A percentile compares a stretch with the other conserved stretches of the same genome.
These are phyloP conservation scores for Aspergillus sp. DNA, from an alignment of 2,329 filamentous ascomycete species.

Conservation along the genomic window DNA sequence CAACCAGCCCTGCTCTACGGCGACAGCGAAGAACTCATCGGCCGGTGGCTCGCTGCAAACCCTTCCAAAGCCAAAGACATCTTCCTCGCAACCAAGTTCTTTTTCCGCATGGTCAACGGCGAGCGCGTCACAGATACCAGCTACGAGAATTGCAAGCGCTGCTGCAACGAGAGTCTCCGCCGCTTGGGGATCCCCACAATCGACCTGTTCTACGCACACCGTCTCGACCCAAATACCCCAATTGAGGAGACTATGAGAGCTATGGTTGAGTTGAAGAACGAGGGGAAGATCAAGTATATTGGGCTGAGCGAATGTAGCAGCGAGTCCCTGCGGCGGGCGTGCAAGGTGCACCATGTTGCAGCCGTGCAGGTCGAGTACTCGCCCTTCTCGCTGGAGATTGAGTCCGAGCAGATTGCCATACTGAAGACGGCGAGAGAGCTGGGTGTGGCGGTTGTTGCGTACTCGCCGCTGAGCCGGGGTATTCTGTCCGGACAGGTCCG, in stretches of 20 bases:
- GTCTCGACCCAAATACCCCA: conserved; percentile 39
- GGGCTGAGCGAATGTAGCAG: conserved; percentile 53
- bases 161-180: conserved; percentile 43
- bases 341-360: conserved; percentile 50
- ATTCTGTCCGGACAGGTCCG: conserved; percentile 46
- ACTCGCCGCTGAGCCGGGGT: conserved; percentile 45
- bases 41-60: conserved; percentile 48
- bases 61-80: conserved; percentile 49
- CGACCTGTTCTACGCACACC: conserved; percentile 52
- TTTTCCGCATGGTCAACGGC: conserved; percentile 22
- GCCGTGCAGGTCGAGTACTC: conserved; percentile 58
- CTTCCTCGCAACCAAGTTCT: conserved; percentile 57
- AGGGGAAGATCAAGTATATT: conserved; percentile 56
- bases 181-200: conserved; percentile 45
- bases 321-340: conserved; percentile 51
- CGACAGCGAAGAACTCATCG: conserved; percentile 50
- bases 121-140: conserved; percentile 29
- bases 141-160: conserved; percentile 43
- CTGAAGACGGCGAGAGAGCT: conserved; percentile 30
- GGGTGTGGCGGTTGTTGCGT: conserved; percentile 43
- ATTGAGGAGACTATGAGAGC: conserved; percentile 44
- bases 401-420: conserved; percentile 30
- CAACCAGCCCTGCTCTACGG: conserved; percentile 39
- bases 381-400: conserved; percentile 52
- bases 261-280: conserved; percentile 47